Percentiles rank a stretch among this genome's conserved stretches.
These are phyloP conservation scores for Mycena albidolilacea DNA, from an alignment of 768 basidiomycete species.

Conservation along the genomic window DNA sequence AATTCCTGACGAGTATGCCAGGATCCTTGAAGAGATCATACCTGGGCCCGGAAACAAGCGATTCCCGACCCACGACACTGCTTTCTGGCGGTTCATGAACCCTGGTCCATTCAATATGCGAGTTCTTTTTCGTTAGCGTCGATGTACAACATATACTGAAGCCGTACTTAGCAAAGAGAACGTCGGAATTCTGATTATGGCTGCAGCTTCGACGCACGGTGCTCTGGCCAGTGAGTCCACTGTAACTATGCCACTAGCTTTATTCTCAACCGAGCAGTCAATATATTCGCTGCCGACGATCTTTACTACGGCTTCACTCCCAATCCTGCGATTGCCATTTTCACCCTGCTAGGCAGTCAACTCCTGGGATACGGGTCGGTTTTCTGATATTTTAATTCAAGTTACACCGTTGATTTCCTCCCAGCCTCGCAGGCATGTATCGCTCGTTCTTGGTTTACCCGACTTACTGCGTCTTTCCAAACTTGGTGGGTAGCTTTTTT, in stretches of 20 bases:
- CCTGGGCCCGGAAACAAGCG: constrained; percentile 39
- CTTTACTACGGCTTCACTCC: constrained; percentile 55
- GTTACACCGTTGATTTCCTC: neutral
- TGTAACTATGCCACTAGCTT: no score
- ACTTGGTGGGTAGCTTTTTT: constrained; percentile 33
- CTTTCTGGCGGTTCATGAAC: constrained; percentile 58
- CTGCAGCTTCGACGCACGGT: constrained; percentile 59
- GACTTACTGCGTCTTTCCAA: constrained; percentile 63
- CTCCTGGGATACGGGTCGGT: constrained; percentile 47
- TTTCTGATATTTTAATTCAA: neutral
- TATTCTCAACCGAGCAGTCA: constrained; percentile 41
- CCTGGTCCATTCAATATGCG: constrained; percentile 61
- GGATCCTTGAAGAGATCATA: constrained; percentile 36
- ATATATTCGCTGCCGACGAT: constrained; percentile 59
- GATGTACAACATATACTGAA: neutral
- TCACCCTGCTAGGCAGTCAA: constrained; percentile 48
- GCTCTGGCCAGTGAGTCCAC: constrained; percentile 51
- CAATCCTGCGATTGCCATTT: constrained; percentile 48
- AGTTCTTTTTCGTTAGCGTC: neutral
- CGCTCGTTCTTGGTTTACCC: constrained; percentile 68
- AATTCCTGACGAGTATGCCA: constrained; percentile 2
- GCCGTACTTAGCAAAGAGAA: constrained; percentile 57
- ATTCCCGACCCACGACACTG: constrained; percentile 34
- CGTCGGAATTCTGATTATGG: constrained; percentile 61
- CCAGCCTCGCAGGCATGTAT: constrained; percentile 52